Conservation (phyloP, 805 yeast genomes). For the Wickerhamomyces strasburgensis region DNA sequence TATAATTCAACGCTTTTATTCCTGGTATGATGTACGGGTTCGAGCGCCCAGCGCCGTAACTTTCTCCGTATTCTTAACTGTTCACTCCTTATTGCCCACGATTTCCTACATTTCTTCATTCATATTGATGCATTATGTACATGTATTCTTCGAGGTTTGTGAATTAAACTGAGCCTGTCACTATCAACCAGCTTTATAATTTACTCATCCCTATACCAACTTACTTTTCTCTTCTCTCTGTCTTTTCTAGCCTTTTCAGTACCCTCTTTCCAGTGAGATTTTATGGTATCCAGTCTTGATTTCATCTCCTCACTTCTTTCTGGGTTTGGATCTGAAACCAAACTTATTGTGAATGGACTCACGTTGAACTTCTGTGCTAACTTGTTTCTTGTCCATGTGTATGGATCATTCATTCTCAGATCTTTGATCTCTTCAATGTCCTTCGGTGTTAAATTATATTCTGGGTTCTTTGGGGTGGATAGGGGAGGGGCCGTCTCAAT, state of each 20-base stretch:
- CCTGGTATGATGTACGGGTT: too few species aligned
- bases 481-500: conserved; percentile 35
- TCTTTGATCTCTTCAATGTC: conserved; percentile 52
- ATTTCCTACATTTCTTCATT: too few species aligned
- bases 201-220: conserved; percentile 51
- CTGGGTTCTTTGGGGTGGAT: conserved; percentile 33
- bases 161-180: too few species aligned
- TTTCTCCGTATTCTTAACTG: too few species aligned
- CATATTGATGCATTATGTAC: too few species aligned
- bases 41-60: too few species aligned
- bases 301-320: conserved; percentile 42
- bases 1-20: too few species aligned
- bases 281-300: conserved; percentile 39
- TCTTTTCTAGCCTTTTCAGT: conserved; percentile 49
- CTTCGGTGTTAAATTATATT: conserved; percentile 52
- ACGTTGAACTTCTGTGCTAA: conserved; percentile 58
- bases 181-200: too few species aligned
- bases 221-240: conserved; percentile 49
- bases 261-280: conserved; percentile 44
- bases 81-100: too few species aligned
- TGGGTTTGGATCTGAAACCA: conserved; percentile 42
- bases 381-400: conserved; percentile 54
- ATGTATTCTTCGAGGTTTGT: too few species aligned
- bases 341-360: conserved; percentile 46
- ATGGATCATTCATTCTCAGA: conserved; percentile 55